Evolutionary conservation across 371 early-diverging fungal species (phyloP).

Genomic region (Saksenaea oblongispora): DNA sequence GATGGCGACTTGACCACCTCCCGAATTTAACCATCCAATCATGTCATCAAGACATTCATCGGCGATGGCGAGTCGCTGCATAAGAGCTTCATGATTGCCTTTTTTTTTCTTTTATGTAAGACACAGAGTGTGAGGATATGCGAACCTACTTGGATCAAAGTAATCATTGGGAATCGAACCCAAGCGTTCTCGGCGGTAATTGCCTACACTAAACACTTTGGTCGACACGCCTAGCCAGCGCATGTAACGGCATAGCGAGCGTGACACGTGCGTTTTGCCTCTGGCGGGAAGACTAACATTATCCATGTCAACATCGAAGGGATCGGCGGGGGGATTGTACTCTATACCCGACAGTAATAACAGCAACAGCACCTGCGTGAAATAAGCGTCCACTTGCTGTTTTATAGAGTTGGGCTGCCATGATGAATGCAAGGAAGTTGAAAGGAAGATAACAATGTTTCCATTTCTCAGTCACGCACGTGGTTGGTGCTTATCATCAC

Average conservation of each 20-base stretch:
- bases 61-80: conserved; percentile 60
- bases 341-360: conserved; percentile 80
- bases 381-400: conserved; percentile 41
- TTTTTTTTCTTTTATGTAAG: background rate
- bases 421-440: background rate
- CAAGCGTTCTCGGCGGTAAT: conserved; percentile 87
- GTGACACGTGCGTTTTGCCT: conserved; percentile 86
- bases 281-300: conserved; percentile 80
- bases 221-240: conserved; percentile 93
- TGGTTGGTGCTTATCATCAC: too few relatives aligned
- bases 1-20: conserved; percentile 84
- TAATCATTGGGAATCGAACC: conserved; percentile 78
- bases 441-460: background rate
- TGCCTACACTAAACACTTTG: conserved; percentile 96
- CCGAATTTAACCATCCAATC: conserved; percentile 76
- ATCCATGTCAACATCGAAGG: background rate
- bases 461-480: background rate
- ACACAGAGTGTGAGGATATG: background rate
- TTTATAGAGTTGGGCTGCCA: conserved; percentile 29
- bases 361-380: conserved; percentile 82
- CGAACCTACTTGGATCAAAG: conserved; percentile 79
- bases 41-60: conserved; percentile 82
- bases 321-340: background rate
- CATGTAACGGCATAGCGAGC: conserved; percentile 90
- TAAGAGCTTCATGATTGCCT: conserved; percentile 67